A percentile compares a stretch with the other conserved stretches of the same genome.
phyloP scores from a whole-genome alignment of 805 yeast genomes.

The Wickerhamomyces chaumierensis region DNA sequence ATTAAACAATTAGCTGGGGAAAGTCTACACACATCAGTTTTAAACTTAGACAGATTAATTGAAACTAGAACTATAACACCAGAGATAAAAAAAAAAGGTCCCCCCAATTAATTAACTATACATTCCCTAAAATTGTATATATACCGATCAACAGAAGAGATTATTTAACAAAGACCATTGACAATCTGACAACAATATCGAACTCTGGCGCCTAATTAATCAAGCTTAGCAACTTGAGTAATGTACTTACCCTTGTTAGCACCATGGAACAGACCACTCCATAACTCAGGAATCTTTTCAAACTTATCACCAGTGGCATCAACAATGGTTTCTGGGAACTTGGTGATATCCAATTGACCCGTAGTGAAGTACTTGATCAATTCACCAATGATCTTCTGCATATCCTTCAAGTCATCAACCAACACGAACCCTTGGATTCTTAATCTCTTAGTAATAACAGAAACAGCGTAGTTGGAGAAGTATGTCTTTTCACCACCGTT shows the following conservation, averaged over 20 bases:
- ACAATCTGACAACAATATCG: too few species aligned
- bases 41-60: too few species aligned
- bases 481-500: constrained; percentile 24
- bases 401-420: constrained; percentile 28
- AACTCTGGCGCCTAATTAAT: too few species aligned
- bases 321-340: constrained; percentile 26
- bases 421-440: constrained; percentile 43
- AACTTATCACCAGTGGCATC: constrained; percentile 32
- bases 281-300: constrained; percentile 31
- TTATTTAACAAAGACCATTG: too few species aligned
- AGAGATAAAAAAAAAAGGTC: too few species aligned
- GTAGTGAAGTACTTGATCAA: constrained; percentile 25
- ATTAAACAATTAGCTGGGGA: too few species aligned
- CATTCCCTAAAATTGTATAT: too few species aligned
- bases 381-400: constrained; percentile 25
- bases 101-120: too few species aligned
- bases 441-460: constrained; percentile 38
- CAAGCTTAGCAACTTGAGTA: constrained; percentile 24
- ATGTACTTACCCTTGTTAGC: constrained; percentile 40
- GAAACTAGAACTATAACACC: too few species aligned
- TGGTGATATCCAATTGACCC: constrained; percentile 29
- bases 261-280: constrained; percentile 35
- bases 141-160: too few species aligned
- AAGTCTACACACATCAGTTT: too few species aligned
- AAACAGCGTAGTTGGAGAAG: constrained; percentile 27